Percentiles rank a stretch among this genome's conserved stretches.
phyloP scores from a whole-genome alignment of 805 yeast genomes.

The Maudiozyma saulgeensis region DNA sequence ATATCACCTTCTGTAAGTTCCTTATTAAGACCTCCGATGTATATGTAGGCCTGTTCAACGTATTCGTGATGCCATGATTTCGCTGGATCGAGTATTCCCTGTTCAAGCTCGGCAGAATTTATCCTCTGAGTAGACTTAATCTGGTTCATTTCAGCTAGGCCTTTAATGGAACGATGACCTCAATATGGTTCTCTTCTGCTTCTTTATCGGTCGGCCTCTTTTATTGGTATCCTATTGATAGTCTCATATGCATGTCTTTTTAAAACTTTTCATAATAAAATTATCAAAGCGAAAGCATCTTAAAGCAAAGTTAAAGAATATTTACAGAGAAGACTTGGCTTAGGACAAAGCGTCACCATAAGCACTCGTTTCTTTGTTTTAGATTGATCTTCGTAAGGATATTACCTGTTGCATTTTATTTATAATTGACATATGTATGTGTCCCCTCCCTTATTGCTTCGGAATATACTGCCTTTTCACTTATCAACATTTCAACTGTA shows the following conservation, averaged over 20 bases:
- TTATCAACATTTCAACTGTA: too few relatives aligned
- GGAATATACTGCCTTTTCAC: too few relatives aligned
- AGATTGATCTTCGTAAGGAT: too few relatives aligned
- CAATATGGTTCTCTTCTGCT: not conserved
- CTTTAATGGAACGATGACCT: not conserved
- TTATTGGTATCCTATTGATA: not conserved
- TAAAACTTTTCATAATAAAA: not conserved
- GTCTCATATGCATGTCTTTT: not conserved
- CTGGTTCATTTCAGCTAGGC: constrained; percentile 3
- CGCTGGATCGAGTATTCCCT: constrained; percentile 39
- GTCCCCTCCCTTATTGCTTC: too few relatives aligned
- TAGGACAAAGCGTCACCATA: too few relatives aligned
- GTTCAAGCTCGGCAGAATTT: constrained; percentile 56
- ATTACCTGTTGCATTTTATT: too few relatives aligned
- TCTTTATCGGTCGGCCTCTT: not conserved
- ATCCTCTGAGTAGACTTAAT: constrained; percentile 41
- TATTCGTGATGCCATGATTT: constrained; percentile 91
- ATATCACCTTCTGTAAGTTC: constrained; percentile 68
- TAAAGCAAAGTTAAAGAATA: not conserved
- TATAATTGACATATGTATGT: too few relatives aligned
- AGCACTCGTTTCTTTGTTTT: too few relatives aligned
- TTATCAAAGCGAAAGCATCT: not conserved
- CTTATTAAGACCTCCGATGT: constrained; percentile 61
- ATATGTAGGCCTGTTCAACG: constrained; percentile 64
- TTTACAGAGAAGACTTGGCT: not conserved